These are phyloP conservation scores for Podospora fimiseda DNA, from an alignment of 495 filamentous ascomycete species.

Conservation along the genomic window DNA sequence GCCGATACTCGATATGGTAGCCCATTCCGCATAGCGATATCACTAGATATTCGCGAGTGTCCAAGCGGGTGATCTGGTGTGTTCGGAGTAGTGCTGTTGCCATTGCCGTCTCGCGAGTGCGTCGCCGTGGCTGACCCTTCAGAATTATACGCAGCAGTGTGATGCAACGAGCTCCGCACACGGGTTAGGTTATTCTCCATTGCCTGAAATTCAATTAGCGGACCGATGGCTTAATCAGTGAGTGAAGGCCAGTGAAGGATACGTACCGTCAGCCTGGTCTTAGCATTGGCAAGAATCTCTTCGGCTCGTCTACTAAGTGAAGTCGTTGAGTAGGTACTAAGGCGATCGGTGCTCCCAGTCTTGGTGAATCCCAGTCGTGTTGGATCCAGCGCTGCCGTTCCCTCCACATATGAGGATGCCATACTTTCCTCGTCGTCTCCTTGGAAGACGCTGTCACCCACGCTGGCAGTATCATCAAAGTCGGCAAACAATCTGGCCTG, in stretches of 20 bases:
- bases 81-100: conserved; percentile 1
- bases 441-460: conserved; percentile 52
- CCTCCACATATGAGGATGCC: conserved; percentile 44
- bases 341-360: conserved; percentile 25
- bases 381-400: conserved; percentile 22
- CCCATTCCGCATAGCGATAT: conserved; percentile 36
- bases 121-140: conserved; percentile 42
- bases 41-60: conserved; percentile 40
- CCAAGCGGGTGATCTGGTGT: conserved; percentile 20
- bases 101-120: conserved; percentile 17
- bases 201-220: conserved; percentile 47
- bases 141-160: conserved; percentile 52
- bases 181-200: conserved; percentile 87
- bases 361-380: conserved; percentile 19
- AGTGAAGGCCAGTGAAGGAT: background rate
- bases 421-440: conserved; percentile 55
- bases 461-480: conserved; percentile 50
- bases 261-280: conserved; percentile 77
- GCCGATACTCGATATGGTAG: conserved; percentile 27
- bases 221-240: conserved; percentile 22
- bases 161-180: conserved; percentile 65
- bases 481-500: conserved; percentile 43
- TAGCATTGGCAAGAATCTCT: conserved; percentile 83
- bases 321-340: conserved; percentile 54
- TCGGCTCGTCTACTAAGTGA: conserved; percentile 78